Evolutionary conservation across 495 filamentous ascomycete genomes (phyloP), one percentile per base, ranked within the genome.

Genomic region (Penicillium robsamsonii): DNA sequence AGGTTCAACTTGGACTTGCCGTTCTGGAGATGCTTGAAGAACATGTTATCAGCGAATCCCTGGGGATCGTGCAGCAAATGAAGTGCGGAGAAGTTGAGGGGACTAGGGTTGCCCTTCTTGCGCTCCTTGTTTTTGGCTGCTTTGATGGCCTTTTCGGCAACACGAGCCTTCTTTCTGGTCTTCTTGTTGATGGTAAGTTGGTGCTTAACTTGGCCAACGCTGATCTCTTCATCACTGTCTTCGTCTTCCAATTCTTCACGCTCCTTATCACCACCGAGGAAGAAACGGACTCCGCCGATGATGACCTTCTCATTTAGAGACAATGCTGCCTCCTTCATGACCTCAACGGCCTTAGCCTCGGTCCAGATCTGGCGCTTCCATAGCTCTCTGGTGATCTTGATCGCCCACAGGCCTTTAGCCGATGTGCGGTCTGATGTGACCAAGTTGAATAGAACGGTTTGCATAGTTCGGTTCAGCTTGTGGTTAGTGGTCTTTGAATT

Each of bases 81-180:
- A n/a, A 90, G 82, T n/a, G 95, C 95, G 0, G 92, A 96, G 74
- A 99, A 99, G 75, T 99, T 97, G 22, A 97, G 81, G 0, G 87
- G 84, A 64, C 92, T 89, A 0, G 90, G 88, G 50, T 89, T 81
- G 48, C 83, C 86, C 82, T 96, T 96, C 77, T 93, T 95, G 65
- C 83, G 84, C 69, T 96, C 89, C 70, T 89, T 88, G 70, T 79
- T 89, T 69, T 86, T 93, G 27, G 91, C 81, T 60, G 85, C 12
- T 25, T 87, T 20, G 86, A 88, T 78, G 2, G 92, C 95, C 64
- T 87, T 88, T 52, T 92, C 88, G 20, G 95, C 79, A 9, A 82
- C 81, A 64, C 86, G 87, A 22, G 84, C 79, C 58, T 91, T 87
- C 77, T 97, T 97, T 65, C 85, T 91, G 12, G 84, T 87, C 78